Conservation (phyloP, 148 eudicot genomes). For the Vaccinium darrowii region DNA sequence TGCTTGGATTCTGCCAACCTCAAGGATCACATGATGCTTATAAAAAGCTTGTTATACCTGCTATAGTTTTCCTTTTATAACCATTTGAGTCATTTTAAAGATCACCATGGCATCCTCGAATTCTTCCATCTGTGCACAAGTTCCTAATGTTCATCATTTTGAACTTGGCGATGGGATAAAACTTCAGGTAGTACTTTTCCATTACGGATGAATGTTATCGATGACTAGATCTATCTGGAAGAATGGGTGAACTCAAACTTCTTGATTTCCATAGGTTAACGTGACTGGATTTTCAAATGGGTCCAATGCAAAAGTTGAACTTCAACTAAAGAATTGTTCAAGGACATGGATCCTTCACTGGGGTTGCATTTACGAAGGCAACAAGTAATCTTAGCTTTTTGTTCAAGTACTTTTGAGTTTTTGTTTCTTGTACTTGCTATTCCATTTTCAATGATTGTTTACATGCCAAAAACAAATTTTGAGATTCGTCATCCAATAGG, state of each 20-base stretch:
- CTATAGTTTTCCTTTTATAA: neutral
- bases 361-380: slow-evolving; percentile 25
- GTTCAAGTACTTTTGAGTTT: neutral
- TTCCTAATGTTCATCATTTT: slow-evolving; percentile 7
- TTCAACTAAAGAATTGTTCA: slow-evolving; percentile 19
- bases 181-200: slow-evolving; percentile 19
- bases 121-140: neutral
- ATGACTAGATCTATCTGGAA: neutral
- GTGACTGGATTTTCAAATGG: slow-evolving; percentile 21
- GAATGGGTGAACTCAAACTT: neutral
- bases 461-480: neutral
- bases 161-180: slow-evolving; percentile 19
- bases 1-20: neutral
- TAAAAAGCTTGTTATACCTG: neutral
- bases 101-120: neutral
- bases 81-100: slow-evolving; percentile 1
- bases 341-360: slow-evolving; percentile 27
- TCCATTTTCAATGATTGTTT: neutral
- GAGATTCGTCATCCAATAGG: neutral
- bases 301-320: slow-evolving; percentile 23
- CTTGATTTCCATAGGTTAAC: slow-evolving; percentile 12
- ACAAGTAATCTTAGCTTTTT: slow-evolving; percentile 9
- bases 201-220: neutral
- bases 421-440: neutral
- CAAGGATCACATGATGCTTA: neutral